Evolutionary conservation across 148 eudicot genomes (phyloP).

Genomic region (Rhododendron simsii): DNA sequence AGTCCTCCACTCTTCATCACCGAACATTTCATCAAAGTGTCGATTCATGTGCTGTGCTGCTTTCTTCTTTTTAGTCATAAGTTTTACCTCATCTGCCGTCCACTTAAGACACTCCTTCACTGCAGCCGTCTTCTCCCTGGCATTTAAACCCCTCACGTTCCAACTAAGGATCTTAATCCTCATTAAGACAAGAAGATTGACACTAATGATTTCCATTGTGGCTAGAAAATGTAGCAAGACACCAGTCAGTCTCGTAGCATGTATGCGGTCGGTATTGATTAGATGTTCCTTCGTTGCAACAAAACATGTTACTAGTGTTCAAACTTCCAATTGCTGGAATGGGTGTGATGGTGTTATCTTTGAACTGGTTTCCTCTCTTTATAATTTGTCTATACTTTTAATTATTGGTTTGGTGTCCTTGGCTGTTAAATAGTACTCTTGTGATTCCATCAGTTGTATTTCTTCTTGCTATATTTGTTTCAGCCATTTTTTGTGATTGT

Average conservation of each 20-base stretch:
- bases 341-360: not conserved
- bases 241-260: not conserved
- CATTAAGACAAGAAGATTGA: not conserved
- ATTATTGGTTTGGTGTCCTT: not conserved
- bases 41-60: not conserved
- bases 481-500: not conserved
- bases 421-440: not conserved
- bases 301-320: not conserved
- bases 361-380: not conserved
- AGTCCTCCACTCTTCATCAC: not conserved
- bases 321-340: not conserved
- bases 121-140: not conserved
- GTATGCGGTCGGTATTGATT: not conserved
- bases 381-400: not conserved
- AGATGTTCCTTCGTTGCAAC: not conserved
- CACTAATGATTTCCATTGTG: not conserved
- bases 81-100: not conserved
- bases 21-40: not conserved
- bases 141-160: not conserved
- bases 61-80: not conserved
- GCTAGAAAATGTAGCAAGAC: not conserved
- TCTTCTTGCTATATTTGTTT: not conserved
- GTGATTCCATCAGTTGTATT: not conserved
- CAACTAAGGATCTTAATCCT: not conserved
- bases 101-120: not conserved